Evolutionary conservation across 2,329 filamentous ascomycete species (phyloP), one percentile per base, ranked within the genome.

Genomic region (Aspergillus terreus): DNA sequence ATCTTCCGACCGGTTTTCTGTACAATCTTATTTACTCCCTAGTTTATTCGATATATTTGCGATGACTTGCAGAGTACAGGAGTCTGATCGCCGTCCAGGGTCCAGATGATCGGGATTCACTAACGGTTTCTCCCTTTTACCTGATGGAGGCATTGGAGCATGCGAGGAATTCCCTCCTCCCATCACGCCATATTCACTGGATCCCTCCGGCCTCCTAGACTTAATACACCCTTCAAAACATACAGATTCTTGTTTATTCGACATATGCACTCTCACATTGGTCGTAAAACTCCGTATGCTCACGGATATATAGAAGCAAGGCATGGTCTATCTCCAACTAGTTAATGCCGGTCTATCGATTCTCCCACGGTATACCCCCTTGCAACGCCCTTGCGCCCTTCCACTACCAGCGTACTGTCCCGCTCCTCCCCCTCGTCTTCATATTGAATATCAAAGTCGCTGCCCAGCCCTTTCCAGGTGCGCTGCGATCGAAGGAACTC

Each of bases 391-490:
- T 85, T 87, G 58, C 90, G 82, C 1, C 94, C 94, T 71, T 96
- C 85, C 65, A 96, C 90, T 51, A 99, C 81, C 15, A 82, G 68
- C 1, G 87, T 85, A 50, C 87, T 80, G 36, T 74, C 65, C 17
- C 44, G 41, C 6, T 48, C 57, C 12, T 75, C 75, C n/a, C 73
- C 77, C 45, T 80, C 78, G n/a, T 81, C 78, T 27, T 85, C 82
- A 57, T 82, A 82, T 58, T 71, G 73, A 53, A 82, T 77, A 52
- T 80, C 78, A 62, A 91, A 95, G 67, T 99, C 94, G 55, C 84
- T 95, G 0, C 94, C 94, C 21, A 99, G 73, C 0, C 94, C 94
- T 64, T 87, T 87, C 94, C 94, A 99, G 4, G 90, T 95, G 51
- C 94, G 77, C 63, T 92, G 83, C 3, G 86, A 88, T 30, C 86